Conservation (phyloP, 306 rosid species). For the Gastrolobium bilobum region DNA sequence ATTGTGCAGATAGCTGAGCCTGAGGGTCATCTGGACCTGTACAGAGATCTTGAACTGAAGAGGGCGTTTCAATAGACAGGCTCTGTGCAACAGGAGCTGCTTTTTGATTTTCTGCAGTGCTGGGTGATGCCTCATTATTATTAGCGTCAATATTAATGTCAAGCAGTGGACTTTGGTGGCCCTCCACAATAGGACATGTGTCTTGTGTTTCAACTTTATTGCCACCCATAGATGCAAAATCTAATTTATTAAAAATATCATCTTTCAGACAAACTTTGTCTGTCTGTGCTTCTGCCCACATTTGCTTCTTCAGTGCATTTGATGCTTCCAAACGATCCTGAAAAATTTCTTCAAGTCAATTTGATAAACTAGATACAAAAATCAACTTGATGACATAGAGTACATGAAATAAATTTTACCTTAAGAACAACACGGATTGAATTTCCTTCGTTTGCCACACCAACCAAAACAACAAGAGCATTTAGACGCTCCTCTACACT, state of each 20-base stretch:
- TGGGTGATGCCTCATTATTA: conserved; percentile 66
- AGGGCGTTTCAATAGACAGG: conserved; percentile 64
- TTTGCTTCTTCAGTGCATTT: conserved; percentile 97
- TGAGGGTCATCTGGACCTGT: conserved; percentile 70
- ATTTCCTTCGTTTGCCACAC: conserved; percentile 97
- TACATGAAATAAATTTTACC: conserved; percentile 56
- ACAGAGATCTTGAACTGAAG: conserved; percentile 66
- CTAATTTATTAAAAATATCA: conserved; percentile 69
- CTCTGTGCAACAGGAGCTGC: conserved; percentile 54
- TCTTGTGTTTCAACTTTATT: conserved; percentile 72
- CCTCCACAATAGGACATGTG: conserved; percentile 61
- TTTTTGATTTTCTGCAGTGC: conserved; percentile 67
- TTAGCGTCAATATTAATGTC: conserved; percentile 55
- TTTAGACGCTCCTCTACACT: conserved; percentile 96
- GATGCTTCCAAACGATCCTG: conserved; percentile 99
- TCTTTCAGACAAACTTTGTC: conserved; percentile 87
- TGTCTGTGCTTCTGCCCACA: conserved; percentile 97
- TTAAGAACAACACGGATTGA: conserved; percentile 92
- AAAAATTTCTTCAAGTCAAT: conserved; percentile 51
- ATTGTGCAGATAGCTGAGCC: conserved; percentile 68
- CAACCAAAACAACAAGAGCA: conserved; percentile 86
- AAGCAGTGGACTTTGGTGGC: conserved; percentile 80
- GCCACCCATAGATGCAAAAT: conserved; percentile 65
- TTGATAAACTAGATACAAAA: conserved; percentile 35
- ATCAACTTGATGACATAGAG: not conserved